Conservation (phyloP, 1,139 yeast species). For the Hansenula lynferdii region DNA sequence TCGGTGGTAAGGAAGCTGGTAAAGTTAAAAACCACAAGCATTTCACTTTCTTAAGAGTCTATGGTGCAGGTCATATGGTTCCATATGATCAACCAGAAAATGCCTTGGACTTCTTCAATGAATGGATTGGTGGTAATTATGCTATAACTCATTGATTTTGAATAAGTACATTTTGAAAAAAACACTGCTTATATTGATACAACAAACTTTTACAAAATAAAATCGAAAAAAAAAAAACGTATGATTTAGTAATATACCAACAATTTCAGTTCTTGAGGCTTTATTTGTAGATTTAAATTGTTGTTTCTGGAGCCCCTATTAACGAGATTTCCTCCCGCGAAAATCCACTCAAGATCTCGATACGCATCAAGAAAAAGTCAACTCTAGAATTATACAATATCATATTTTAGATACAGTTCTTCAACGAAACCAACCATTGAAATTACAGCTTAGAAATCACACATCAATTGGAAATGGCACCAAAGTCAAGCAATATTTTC, state of each 20-base stretch:
- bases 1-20: slow-evolving; percentile 49
- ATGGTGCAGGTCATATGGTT: slow-evolving; percentile 72
- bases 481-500: slow-evolving; percentile 16
- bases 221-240: neutral
- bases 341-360: no score
- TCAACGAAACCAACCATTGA: neutral
- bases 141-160: slow-evolving; percentile 17
- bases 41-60: slow-evolving; percentile 58
- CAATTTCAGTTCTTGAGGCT: no score
- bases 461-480: slow-evolving; percentile 8
- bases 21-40: slow-evolving; percentile 49
- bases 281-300: no score
- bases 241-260: no score
- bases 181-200: no score
- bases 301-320: no score
- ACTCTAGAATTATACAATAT: neutral
- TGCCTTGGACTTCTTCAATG: slow-evolving; percentile 70
- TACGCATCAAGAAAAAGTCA: no score
- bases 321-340: no score
- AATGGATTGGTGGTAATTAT: slow-evolving; percentile 63
- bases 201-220: no score
- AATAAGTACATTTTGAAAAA: no score
- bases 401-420: neutral
- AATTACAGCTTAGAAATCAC: neutral
- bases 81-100: slow-evolving; percentile 79